phyloP scores from a whole-genome alignment of 768 basidiomycete species.

The Scleroderma citrinum region DNA sequence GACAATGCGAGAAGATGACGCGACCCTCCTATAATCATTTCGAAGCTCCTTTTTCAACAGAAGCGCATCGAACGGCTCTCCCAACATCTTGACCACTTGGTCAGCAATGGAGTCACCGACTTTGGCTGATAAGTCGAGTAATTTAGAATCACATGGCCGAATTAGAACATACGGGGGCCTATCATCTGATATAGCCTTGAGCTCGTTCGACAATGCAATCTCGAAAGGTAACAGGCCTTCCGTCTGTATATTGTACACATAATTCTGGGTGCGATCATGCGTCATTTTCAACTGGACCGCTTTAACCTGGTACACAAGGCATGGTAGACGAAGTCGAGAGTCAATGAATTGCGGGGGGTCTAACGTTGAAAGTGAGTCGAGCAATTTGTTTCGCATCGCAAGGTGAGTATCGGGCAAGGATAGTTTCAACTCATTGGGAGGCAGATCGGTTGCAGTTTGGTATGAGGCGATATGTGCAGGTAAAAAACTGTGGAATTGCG shows the following conservation, averaged over 20 bases:
- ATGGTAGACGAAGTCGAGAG: neutral
- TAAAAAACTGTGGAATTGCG: neutral
- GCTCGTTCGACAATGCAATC: too few relatives aligned
- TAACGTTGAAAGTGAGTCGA: too few relatives aligned
- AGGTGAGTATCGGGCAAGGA: too few relatives aligned
- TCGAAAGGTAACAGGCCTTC: too few relatives aligned
- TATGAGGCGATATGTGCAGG: slow-evolving; percentile 1
- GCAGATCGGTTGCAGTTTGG: neutral
- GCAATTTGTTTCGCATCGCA: too few relatives aligned
- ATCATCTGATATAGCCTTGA: too few relatives aligned
- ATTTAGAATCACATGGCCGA: too few relatives aligned
- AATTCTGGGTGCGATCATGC: too few relatives aligned
- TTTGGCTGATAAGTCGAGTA: neutral
- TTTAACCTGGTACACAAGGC: neutral
- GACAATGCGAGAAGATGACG: neutral
- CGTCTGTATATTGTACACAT: too few relatives aligned
- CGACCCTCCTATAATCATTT: slow-evolving; percentile 1
- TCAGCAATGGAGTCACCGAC: neutral
- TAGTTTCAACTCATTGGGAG: neutral
- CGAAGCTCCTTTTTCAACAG: too few relatives aligned
- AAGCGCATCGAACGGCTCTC: neutral
- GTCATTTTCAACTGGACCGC: neutral
- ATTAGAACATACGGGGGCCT: too few relatives aligned
- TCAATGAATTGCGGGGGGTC: neutral
- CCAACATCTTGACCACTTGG: neutral